Base-by-base conservation (phyloP, 306 rosid species). In the Dryas drummondii region DNA sequence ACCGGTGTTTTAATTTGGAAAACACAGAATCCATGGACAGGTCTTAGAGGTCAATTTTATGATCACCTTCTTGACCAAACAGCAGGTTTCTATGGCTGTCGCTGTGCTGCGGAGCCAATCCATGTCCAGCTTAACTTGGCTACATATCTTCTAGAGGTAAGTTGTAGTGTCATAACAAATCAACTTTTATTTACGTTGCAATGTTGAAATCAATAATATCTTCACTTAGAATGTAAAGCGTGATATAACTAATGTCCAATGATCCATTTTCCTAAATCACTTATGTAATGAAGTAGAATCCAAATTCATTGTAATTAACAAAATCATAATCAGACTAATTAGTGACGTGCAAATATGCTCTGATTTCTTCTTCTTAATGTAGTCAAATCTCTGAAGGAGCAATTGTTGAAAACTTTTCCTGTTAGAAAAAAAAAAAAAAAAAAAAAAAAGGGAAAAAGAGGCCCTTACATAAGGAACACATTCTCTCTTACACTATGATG, bases 11-110 rank as follows among this genome's bases (percentile, higher is more conserved):
- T 94, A 76, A 91, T 94, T 81, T 91, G 97, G 98, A 94, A 94
- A 88, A 90, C 98, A 41, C 97, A 90, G 77, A 91, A 91, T 84
- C 98, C 97, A 44, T 94, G 98, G 98, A 87, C 98, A 22, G 98
- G 98, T 79, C 90, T 94, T 54, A 88, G 97, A 83, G 98, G 98
- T 70, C 98, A 94, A 80, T 88, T 94, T 82, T 91, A 94, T n/a
- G 97, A 94, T 74, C 98, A 91, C 81, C 91, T 94, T 65, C 91
- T 88, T 51, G 97, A 94, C 86, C 98, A 91, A 80, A 94, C 93
- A 1, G 97, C 98, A 1, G 98, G 97, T 76, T 91, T 94, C 86
- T 91, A 87, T 86, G 97, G 97, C 47, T 94, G 97, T 84, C 90
- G 94, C 48, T 73, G 87, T 40, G 98, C 97, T 55, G 97, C 96